These are phyloP conservation scores for Eucalyptus cloeziana DNA, from an alignment of 345 rosid genomes.

Conservation along the genomic window DNA sequence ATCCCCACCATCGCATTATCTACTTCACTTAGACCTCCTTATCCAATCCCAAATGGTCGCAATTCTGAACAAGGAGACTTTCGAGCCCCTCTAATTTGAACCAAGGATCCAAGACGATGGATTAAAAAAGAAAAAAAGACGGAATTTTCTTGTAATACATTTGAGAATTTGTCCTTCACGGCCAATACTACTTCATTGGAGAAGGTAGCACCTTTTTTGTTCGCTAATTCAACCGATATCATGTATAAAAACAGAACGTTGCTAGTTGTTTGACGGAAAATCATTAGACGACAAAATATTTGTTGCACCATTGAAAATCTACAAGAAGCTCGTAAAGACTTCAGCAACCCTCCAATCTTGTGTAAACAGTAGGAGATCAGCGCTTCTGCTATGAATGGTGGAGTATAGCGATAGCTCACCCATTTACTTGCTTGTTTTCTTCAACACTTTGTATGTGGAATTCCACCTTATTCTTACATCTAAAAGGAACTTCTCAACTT, in stretches of 20 bases:
- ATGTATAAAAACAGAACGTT: not conserved
- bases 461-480: not conserved
- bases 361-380: not conserved
- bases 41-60: not conserved
- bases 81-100: not conserved
- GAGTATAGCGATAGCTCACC: not conserved
- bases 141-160: not conserved
- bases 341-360: not conserved
- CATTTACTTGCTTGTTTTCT: not conserved
- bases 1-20: not conserved
- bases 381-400: not conserved
- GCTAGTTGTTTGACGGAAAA: not conserved
- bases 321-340: not conserved
- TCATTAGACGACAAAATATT: not conserved
- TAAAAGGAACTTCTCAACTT: not conserved
- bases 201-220: not conserved
- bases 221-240: not conserved
- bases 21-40: not conserved
- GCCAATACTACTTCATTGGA: not conserved
- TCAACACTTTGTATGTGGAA: not conserved
- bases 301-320: not conserved
- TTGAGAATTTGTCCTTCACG: not conserved
- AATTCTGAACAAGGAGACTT: not conserved
- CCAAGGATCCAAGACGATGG: not conserved
- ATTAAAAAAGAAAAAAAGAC: not conserved